Base-by-base conservation (phyloP, 2,329 filamentous ascomycete species). In the Lachnellula suecica region DNA sequence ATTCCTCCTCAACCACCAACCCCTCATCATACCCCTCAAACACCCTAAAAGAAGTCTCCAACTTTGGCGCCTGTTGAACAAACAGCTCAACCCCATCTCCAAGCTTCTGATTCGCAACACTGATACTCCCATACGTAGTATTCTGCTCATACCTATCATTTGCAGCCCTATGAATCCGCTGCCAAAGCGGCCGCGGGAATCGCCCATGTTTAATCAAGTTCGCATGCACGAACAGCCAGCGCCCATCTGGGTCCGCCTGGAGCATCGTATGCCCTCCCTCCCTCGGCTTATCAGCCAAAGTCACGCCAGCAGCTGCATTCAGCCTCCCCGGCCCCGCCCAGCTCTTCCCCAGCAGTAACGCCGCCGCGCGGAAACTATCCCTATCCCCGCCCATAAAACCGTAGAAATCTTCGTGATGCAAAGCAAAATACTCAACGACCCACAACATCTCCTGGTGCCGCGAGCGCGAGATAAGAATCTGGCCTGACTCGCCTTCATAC, bases 161-260 rank as follows among this genome's bases (percentile, higher is more conserved):
- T 10, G 47, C 29, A 13, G 46, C 54, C 10, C 56, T 43, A 23
- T 58, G 53, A 22, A 60, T 56, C 22, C 47, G 34, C n/a, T 48
- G 22, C 58, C 58, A 60, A 10, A 60, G 41, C 4, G 58, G 58
- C 13, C 38, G 43, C 1, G 10, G 1, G 11, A 60, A 60, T 4
- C 38, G 13, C 4, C 44, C 44, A 53, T 60, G 56, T 27, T 60
- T 60, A 4, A 60, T 55, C 49, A 60, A 19, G 52, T 59, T 59
- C 29, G 56, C 58, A 52, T 60, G 58, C n/a, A 60, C 56, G 37
- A 60, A 60, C 50, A 56, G 42, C 56, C 56, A 59, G 24, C 46
- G 50, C 22, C 58, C 58, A 13, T 54, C 51, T 15, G 47, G 49
- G 15, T 59, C 56, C 31, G 56, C 52, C 17, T 60, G 58, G 9